These are phyloP conservation scores for Luvunga scandens DNA, from an alignment of 345 rosid species.

Conservation along the genomic window DNA sequence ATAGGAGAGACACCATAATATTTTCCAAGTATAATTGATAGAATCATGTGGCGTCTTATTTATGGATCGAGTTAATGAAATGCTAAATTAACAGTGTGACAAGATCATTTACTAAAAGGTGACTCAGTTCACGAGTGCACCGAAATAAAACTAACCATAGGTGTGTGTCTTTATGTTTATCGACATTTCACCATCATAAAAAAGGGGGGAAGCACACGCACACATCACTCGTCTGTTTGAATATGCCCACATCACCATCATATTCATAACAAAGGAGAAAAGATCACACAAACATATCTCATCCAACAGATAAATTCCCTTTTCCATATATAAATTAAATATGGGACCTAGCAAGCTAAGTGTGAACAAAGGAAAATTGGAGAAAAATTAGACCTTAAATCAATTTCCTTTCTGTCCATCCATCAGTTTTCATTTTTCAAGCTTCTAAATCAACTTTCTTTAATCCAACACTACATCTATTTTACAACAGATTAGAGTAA, in stretches of 20 bases:
- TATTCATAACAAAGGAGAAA: not conserved
- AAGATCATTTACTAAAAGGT: no score
- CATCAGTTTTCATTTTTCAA: slow-evolving; percentile 3
- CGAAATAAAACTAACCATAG: not conserved
- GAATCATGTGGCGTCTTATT: no score
- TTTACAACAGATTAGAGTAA: not conserved
- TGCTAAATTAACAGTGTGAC: no score
- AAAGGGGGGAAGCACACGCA: not conserved
- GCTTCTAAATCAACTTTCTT: not conserved
- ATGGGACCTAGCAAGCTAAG: slow-evolving; percentile 16
- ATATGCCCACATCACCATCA: not conserved
- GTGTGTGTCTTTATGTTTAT: not conserved
- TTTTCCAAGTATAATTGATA: no score
- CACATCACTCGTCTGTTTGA: not conserved
- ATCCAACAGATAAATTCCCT: slow-evolving; percentile 17
- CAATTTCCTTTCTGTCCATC: not conserved
- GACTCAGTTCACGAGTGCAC: no score
- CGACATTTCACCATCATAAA: not conserved
- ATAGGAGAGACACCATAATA: no score
- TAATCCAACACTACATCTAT: not conserved
- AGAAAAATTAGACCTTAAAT: not conserved
- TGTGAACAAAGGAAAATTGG: slow-evolving; percentile 30
- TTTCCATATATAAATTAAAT: not conserved
- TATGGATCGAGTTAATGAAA: no score
- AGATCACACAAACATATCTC: not conserved